phyloP scores from a whole-genome alignment of 2,329 filamentous ascomycete species.

The Trichoderma cornu-damae region DNA sequence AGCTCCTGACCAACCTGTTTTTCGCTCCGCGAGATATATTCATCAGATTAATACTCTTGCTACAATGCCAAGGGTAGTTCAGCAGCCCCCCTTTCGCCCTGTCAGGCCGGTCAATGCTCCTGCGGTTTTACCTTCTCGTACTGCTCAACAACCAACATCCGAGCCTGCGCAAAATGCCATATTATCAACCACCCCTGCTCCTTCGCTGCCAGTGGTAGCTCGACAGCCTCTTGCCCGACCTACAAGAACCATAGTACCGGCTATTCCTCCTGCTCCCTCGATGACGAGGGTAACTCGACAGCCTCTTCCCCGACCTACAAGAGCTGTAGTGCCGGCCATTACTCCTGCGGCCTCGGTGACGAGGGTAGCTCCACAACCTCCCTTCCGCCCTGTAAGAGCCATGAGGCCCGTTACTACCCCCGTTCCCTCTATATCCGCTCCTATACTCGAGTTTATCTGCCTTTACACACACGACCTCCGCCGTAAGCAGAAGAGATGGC shows the following conservation, averaged over 20 bases:
- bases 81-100: neutral
- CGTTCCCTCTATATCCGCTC: constrained; percentile 47
- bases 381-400: neutral
- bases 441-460: constrained; percentile 76
- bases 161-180: too few species aligned
- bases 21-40: neutral
- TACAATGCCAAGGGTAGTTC: neutral
- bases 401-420: neutral
- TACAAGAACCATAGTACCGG: too few species aligned
- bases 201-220: too few species aligned
- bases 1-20: neutral
- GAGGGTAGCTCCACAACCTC: neutral
- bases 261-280: too few species aligned
- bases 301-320: too few species aligned
- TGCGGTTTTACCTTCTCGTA: neutral
- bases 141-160: neutral
- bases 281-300: too few species aligned
- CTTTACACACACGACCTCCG: constrained; percentile 82
- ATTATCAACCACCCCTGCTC: too few species aligned
- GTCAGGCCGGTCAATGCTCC: neutral
- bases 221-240: too few species aligned
- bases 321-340: too few species aligned
- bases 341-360: neutral
- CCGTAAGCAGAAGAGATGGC: constrained; percentile 87
- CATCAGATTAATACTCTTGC: neutral